Base-by-base conservation (phyloP, 108 stramenopile species). In the Asterionellopsis glacialis region DNA sequence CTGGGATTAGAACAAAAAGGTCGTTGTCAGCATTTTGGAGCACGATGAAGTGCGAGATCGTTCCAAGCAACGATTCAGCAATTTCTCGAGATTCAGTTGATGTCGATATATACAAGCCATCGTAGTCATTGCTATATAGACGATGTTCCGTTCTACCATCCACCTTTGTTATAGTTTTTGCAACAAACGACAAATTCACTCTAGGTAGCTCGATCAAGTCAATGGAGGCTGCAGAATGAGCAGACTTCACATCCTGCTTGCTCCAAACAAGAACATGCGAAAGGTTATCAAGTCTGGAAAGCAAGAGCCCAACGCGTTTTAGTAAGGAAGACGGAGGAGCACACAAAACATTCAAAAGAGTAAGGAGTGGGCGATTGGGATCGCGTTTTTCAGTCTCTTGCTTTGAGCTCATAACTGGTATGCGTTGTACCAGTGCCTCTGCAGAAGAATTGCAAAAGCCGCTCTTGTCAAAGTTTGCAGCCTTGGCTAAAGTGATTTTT, bases 201-300 rank as follows among this genome's bases (percentile, higher is more conserved):
- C 98, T 79, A 11, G 98, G 97, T 12, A 99, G 87, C 72, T 98
- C 97, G 49, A 97, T 86, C 41, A 88, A 65, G 67, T 97, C 95
- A 51, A 93, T 90, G 3, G 94, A 74, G 23, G 82, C 84, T 16
- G 81, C 66, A 40, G 85, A 73, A 50, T 91, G 80, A n/a, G 82
- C 72, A 28, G 69, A 76, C 13, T 72, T 51, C 2, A 96, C 86
- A 25, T 90, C 72, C 18, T 73, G 45, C 63, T 63, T 66, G 58
- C 94, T 95, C 98, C 98, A 99, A 27, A 95, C 88, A 33, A 97
- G 76, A 22, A 99, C 88, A 68, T 99, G 96, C 11, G 90, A 81
- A 42, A 96, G 85, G 51, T 94, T 91, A 42, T 99, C 98, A 42
- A 99, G 55, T 27, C 96, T 82, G 1, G 95, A 88, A 25, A 99